Base-by-base conservation (phyloP, 441 rosid species). In the Gossypium armourianum region DNA sequence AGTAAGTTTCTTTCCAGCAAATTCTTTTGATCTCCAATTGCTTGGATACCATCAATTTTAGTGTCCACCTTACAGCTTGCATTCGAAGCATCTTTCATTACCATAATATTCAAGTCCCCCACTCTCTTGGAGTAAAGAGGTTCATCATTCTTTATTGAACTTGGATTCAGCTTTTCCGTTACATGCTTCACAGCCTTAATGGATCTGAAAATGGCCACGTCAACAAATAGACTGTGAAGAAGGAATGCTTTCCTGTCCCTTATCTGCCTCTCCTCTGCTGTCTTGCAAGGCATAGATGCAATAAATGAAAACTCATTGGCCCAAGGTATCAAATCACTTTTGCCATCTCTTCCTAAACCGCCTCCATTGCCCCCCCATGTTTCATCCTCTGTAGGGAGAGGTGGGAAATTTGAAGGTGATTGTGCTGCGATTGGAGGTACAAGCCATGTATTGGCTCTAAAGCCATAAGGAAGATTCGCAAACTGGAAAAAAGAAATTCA, bases 371-470 rank as follows among this genome's bases (percentile, higher is more conserved):
- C 90, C 62, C 87, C 90, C 92, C 90, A 86, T 32, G 74, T 81
- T 77, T 83, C 88, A 78, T 86, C 90, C 85, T 88, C 92, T 0
- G 72, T 73, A 21, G 92, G 86, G 24, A 86, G 81, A 61, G 84
- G 83, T 6, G 87, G 87, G 82, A 84, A 86, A 6, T 62, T 76
- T 66, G 86, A 81, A 32, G 86, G 87, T 65, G 77, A 75, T 77
- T 84, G 87, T 16, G 87, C 86, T 45, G 87, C 88, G 10, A 75
- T 61, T 16, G 90, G 90, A 65, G 90, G 86, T 64, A 85, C 76
- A 68, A 88, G 88, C 92, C 92, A 88, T n/a, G 90, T 88, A 76
- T 88, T 88, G 72, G 92, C 88, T 78, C 88, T 81, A 74, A 88
- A 86, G 24, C 90, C 92, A 78, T 84, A 88, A 49, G 92, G 92